Percentiles rank a stretch among this genome's conserved stretches.
Conservation (phyloP, 2,329 filamentous ascomycete genomes). For the Aspergillus sclerotialis region DNA sequence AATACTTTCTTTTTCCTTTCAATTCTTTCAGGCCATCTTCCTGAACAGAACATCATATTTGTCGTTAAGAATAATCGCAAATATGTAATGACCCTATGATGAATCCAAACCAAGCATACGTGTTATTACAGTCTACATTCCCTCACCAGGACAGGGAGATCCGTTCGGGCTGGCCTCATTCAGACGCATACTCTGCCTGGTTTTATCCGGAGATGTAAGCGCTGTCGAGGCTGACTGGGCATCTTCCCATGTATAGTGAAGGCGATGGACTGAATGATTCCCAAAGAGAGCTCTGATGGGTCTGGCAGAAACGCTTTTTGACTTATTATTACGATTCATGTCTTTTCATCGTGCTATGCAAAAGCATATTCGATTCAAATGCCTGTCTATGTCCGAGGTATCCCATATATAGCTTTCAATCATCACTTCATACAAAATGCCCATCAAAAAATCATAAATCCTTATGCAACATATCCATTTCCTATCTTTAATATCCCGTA, state of each 20-base stretch:
- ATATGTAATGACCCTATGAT: slow-evolving; percentile 21
- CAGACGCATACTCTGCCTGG: slow-evolving; percentile 25
- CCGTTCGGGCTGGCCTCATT: neutral
- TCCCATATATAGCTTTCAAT: neutral
- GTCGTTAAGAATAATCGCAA: too few species aligned
- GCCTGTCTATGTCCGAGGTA: neutral
- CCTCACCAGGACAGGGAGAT: slow-evolving; percentile 2
- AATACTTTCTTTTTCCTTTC: neutral
- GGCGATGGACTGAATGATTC: slow-evolving; percentile 19
- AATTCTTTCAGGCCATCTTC: neutral
- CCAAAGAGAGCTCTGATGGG: slow-evolving; percentile 40
- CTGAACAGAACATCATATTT: too few species aligned
- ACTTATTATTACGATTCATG: slow-evolving; percentile 1
- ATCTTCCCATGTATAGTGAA: too few species aligned
- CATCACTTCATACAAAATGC: neutral
- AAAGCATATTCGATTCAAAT: slow-evolving; percentile 4
- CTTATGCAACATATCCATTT: neutral
- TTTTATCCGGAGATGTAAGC: slow-evolving; percentile 21
- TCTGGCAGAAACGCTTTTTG: too few species aligned
- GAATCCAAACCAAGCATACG: slow-evolving; percentile 24
- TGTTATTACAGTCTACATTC: slow-evolving; percentile 10
- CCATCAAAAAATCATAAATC: neutral
- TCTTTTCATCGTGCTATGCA: neutral
- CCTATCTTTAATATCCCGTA: slow-evolving; percentile 1
- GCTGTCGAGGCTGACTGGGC: too few species aligned